These are phyloP conservation scores for Domatiomyces catenatus DNA, from an alignment of 2,329 filamentous ascomycete genomes.

Conservation along the genomic window DNA sequence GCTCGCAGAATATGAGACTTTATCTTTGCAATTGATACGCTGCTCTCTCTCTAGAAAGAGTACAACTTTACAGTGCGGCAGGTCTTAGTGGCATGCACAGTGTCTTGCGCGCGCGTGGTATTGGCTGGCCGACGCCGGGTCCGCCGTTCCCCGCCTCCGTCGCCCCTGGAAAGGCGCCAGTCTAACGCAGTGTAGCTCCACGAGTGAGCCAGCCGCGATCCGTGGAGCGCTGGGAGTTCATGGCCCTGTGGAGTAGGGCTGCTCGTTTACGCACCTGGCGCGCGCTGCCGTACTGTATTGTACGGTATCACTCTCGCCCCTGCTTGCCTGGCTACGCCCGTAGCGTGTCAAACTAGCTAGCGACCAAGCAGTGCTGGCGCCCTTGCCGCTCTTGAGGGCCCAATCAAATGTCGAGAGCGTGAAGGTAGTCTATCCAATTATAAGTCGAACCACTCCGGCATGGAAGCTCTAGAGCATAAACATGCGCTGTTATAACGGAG, in stretches of 20 bases:
- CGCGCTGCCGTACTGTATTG: too few species aligned
- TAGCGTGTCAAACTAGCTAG: too few species aligned
- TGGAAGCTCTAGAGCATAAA: too few species aligned
- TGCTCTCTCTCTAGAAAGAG: not conserved
- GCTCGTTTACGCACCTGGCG: not conserved
- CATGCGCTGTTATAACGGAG: too few species aligned
- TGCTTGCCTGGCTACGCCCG: too few species aligned
- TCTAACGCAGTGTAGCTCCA: not conserved
- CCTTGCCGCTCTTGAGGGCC: too few species aligned
- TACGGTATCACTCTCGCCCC: too few species aligned
- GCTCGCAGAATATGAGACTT: not conserved
- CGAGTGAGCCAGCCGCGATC: not conserved
- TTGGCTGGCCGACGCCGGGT: not conserved
- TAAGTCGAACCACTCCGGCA: too few species aligned
- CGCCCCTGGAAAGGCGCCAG: not conserved
- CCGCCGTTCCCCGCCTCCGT: not conserved
- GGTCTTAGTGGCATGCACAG: not conserved
- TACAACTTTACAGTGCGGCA: not conserved
- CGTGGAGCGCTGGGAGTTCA: not conserved
- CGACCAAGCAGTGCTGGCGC: too few species aligned
- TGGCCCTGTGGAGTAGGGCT: not conserved
- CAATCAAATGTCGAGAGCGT: too few species aligned
- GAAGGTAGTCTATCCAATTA: too few species aligned
- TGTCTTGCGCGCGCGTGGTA: not conserved
- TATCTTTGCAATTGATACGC: not conserved